Conservation (phyloP, 148 eudicot species). For the Fallopia convolvulus region DNA sequence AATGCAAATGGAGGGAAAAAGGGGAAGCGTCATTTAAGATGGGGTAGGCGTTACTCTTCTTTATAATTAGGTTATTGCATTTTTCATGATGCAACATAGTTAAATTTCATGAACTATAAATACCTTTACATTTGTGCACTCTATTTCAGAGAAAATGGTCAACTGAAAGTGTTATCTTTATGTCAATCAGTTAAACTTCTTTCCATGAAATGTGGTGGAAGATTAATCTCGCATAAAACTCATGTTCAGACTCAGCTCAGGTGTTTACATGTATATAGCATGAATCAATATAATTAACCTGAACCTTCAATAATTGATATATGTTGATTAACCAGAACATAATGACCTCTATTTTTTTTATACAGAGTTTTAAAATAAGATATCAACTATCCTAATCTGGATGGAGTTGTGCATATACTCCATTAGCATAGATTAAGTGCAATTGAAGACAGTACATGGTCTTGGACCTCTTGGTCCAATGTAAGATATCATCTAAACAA, state of each 20-base stretch:
- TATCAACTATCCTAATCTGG: background rate
- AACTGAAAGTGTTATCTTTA: background rate
- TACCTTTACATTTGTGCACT: background rate
- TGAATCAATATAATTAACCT: background rate
- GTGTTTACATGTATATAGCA: background rate
- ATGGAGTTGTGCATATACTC: background rate
- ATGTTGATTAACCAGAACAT: background rate
- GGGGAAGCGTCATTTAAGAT: background rate
- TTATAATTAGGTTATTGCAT: background rate
- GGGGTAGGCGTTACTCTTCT: background rate
- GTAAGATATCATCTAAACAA: background rate
- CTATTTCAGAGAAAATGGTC: background rate
- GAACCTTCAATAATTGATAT: background rate
- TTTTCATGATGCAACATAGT: conserved; percentile 1
- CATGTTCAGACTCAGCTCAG: background rate
- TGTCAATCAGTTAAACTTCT: background rate
- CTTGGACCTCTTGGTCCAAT: background rate
- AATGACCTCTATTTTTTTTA: background rate
- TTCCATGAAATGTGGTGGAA: background rate
- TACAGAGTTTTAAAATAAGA: background rate
- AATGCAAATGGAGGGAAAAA: background rate
- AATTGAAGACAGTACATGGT: background rate
- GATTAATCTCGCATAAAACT: background rate
- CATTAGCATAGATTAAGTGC: background rate
- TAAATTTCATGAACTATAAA: background rate